Evolutionary conservation across 148 eudicot species (phyloP), one percentile per base, ranked within the genome.

Genomic region (Heliosperma pusillum): DNA sequence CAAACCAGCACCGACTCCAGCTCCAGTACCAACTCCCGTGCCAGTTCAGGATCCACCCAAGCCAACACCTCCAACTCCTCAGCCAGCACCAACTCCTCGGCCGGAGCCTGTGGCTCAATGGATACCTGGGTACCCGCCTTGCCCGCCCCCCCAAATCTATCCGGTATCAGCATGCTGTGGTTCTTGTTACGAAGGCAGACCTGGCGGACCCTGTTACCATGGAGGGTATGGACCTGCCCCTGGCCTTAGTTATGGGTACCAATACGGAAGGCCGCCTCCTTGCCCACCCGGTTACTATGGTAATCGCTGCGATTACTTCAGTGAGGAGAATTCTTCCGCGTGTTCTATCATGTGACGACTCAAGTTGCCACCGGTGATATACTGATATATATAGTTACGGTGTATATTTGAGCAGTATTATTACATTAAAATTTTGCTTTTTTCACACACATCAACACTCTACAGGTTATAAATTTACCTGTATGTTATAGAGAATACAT

Each of bases 171-270:
- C 24, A 7, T 83, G 82, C 66, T 80, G 82, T 29, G 29, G 45
- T 21, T 73, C 75, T 2, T 84, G 87, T 45, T 84, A 76, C n/a
- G 61, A 71, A 5, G 82, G 87, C 2, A 50, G 63, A 20, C 63
- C 74, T 10, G 87, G 81, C 17, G 87, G 87, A 4, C 88, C 89
- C 10, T 85, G 89, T 17, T 63, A 83, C 1, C 74, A 69, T 10
- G 78, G 82, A 44, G 29, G 66, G 6, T 22, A 47, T 50, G 42
- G 40, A 7, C 72, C 53, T 10, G 77, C 67, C 22, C 69, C 53
- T 6, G 74, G 70, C 10, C 78, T 81, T 12, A 73, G 4, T 76
- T 74, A 61, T 60, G 40, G 42, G 42, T 67, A 67, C 24, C 71
- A 19, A 8, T 74, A 70, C 33, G 79, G 82, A 36, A 66, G 61